These are phyloP conservation scores for Cicer yamashitae DNA, from an alignment of 306 rosid genomes.

Conservation along the genomic window DNA sequence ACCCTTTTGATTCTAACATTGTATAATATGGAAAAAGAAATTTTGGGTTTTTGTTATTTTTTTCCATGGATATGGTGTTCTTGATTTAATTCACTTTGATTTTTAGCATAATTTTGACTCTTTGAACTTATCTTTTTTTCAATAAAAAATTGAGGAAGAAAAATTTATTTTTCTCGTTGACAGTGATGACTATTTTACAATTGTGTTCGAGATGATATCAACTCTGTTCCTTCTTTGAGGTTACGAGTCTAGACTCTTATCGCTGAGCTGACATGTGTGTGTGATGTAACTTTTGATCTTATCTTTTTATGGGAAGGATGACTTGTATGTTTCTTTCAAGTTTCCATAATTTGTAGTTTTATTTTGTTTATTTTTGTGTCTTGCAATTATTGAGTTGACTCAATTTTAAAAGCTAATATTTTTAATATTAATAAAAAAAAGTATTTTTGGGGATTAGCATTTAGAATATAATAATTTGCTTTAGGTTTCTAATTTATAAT, in stretches of 20 bases:
- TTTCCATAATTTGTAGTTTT: neutral
- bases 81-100: neutral
- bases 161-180: too few species aligned
- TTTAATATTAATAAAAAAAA: neutral
- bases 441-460: slow-evolving; percentile 16
- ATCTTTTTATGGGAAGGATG: slow-evolving; percentile 2
- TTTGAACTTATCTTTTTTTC: slow-evolving; percentile 28
- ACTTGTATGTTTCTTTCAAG: neutral
- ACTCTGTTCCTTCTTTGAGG: too few species aligned
- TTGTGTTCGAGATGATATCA: too few species aligned
- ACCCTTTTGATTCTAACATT: neutral
- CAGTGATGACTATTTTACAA: too few species aligned
- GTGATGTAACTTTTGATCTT: slow-evolving; percentile 6
- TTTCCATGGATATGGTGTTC: neutral
- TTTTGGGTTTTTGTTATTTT: neutral
- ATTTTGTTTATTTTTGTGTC: slow-evolving; percentile 23
- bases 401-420: neutral
- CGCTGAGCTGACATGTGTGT: too few species aligned
- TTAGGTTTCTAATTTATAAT: slow-evolving; percentile 17
- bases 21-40: neutral
- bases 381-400: slow-evolving; percentile 25
- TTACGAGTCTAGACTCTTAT: too few species aligned
- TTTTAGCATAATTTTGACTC: slow-evolving; percentile 12
- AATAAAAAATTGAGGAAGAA: too few species aligned
- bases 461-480: slow-evolving; percentile 1